Evolutionary conservation across 306 rosid species (phyloP), one percentile per base, ranked within the genome.

Genomic region (Urtica urens): DNA sequence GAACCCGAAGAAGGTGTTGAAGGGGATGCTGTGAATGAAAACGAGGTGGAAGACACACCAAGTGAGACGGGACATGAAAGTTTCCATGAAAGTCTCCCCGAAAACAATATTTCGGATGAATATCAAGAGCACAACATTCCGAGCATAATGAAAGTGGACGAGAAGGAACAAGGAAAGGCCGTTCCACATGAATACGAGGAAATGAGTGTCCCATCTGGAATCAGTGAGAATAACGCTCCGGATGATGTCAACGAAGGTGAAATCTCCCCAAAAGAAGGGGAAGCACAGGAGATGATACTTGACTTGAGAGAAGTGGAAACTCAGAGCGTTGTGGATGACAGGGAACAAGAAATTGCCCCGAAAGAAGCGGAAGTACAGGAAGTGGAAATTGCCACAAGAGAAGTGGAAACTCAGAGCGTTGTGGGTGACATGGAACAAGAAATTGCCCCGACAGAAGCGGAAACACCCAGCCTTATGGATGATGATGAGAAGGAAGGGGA

Each of bases 1-100:
- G 53, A 40, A 21, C 63, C 10, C 11, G 42, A 49, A 38, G 15
- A 40, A 24, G 48, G 48, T 45, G 18, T 42, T 37, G 42, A 51
- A 21, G 43, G 11, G 28, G 14, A 12, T 10, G 20, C n/a, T 34
- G 43, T 13, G 23, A 13, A 19, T 9, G 55, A 18, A 49, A 49
- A 30, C 31, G 39, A 49, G 11, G 19, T 3, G 1, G 15, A 45
- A 11, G n/a, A 4, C 4, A 22, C 28, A 25, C 37, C 14, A 1
- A 26, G 17, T 0, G 53, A 48, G 28, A 48, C 1, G 2, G 37
- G 28, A 7, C 35, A 1, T 5, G n/a, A 10, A 18, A 48, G 22
- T n/a, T n/a, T n/a, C n/a, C n/a, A n/a, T n/a, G n/a, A n/a, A n/a
- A n/a, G n/a, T n/a, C n/a, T n/a, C n/a, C n/a, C n/a, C n/a, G n/a